Evolutionary conservation across 2,329 filamentous ascomycete species (phyloP).

Genomic region (Didymella keratinophila): DNA sequence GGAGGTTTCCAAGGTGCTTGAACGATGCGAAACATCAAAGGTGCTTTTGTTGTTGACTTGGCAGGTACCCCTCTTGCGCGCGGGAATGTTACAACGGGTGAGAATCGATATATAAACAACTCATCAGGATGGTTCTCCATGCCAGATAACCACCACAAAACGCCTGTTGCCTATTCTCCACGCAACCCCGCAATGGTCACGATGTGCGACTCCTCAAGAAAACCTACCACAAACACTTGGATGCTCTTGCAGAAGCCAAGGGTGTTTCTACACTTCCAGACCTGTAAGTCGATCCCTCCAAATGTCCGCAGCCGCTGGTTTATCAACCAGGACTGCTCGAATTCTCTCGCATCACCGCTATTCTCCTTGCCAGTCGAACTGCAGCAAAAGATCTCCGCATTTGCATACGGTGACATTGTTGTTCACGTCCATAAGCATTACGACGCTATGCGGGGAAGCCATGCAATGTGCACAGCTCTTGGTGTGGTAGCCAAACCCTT

Average conservation of each 20-base stretch:
- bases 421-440: not conserved
- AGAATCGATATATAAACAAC: no score
- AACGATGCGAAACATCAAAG: not conserved
- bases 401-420: not conserved
- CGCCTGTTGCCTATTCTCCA: no score
- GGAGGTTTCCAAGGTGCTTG: not conserved
- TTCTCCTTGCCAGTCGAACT: not conserved
- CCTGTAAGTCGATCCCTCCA: not conserved
- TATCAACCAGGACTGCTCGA: not conserved
- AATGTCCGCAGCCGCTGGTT: not conserved
- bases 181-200: no score
- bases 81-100: no score
- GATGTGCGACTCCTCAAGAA: no score
- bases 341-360: not conserved
- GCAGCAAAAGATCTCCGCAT: not conserved
- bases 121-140: no score
- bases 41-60: constrained; percentile 7
- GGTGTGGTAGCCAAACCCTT: not conserved
- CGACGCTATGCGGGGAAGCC: not conserved
- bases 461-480: not conserved
- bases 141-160: no score
- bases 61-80: not conserved
- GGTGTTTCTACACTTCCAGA: not conserved
- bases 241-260: not conserved
- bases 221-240: not conserved